A percentile compares a stretch with the other conserved stretches of the same genome.
phyloP scores from a whole-genome alignment of 2,329 filamentous ascomycete species.

The Xylaria sp. region DNA sequence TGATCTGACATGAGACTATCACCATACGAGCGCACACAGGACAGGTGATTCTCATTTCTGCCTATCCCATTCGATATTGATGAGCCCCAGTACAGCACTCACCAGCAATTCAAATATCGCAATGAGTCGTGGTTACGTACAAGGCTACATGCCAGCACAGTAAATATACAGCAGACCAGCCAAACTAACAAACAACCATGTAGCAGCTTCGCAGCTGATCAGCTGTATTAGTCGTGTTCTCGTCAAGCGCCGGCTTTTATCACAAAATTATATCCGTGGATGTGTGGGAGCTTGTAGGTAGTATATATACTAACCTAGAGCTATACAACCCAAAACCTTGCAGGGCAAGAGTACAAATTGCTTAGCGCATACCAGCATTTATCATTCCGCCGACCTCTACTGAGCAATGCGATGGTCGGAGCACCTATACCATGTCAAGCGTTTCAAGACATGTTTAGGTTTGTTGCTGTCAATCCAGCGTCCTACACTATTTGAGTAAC shows the following conservation, averaged over 20 bases:
- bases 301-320: too few species aligned
- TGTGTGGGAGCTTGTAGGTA: not conserved
- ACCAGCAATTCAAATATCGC: not conserved
- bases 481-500: constrained; percentile 19
- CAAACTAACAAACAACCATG: not conserved
- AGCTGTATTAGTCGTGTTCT: not conserved
- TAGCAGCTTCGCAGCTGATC: constrained; percentile 12
- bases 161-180: constrained; percentile 6
- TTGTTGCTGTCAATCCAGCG: constrained; percentile 9
- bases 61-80: not conserved
- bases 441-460: constrained; percentile 8
- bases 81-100: not conserved
- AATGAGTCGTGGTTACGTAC: constrained; percentile 3
- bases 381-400: constrained; percentile 10
- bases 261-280: not conserved
- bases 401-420: not conserved
- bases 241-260: not conserved
- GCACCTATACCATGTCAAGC: constrained; percentile 17
- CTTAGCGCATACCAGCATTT: not conserved
- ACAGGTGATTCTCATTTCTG: constrained; percentile 10
- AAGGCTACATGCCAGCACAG: constrained; percentile 6
- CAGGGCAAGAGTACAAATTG: not conserved
- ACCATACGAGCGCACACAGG: not conserved
- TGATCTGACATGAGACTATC: constrained; percentile 3
- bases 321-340: constrained; percentile 1